These are phyloP conservation scores for Neopestalotiopsis sp. DNA, from an alignment of 2,329 filamentous ascomycete genomes.

Conservation along the genomic window DNA sequence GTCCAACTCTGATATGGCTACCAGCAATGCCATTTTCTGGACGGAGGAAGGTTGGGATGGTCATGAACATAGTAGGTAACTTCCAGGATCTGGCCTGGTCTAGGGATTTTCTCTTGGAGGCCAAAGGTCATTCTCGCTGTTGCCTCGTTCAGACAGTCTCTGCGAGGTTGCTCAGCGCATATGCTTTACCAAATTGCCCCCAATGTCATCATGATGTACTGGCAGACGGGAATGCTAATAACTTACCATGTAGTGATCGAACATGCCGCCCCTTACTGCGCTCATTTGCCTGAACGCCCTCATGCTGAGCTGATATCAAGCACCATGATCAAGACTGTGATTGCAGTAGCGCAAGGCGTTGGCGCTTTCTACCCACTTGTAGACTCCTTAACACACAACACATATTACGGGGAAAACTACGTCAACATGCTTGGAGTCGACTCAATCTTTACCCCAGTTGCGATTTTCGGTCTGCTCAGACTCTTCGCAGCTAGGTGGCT, in stretches of 20 bases:
- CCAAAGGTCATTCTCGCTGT: neutral
- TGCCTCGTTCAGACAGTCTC: too few species aligned
- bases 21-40: constrained; percentile 36
- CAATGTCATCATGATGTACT: too few species aligned
- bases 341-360: constrained; percentile 21
- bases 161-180: too few species aligned
- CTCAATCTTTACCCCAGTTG: constrained; percentile 8
- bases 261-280: constrained; percentile 16
- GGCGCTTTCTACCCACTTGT: neutral
- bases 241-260: constrained; percentile 15
- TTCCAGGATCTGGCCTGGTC: neutral
- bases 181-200: too few species aligned
- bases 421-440: constrained; percentile 13
- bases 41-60: constrained; percentile 34
- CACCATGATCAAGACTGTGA: constrained; percentile 18
- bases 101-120: neutral
- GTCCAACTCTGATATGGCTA: constrained; percentile 30
- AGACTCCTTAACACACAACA: neutral
- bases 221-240: neutral
- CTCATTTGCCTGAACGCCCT: constrained; percentile 6
- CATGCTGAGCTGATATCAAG: constrained; percentile 11
- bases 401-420: neutral
- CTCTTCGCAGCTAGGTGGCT: constrained; percentile 12
- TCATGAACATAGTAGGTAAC: constrained; percentile 22
- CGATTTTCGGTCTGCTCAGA: constrained; percentile 4